Conservation (phyloP, 202 grass and related monocot species). For the Zizania palustris region DNA sequence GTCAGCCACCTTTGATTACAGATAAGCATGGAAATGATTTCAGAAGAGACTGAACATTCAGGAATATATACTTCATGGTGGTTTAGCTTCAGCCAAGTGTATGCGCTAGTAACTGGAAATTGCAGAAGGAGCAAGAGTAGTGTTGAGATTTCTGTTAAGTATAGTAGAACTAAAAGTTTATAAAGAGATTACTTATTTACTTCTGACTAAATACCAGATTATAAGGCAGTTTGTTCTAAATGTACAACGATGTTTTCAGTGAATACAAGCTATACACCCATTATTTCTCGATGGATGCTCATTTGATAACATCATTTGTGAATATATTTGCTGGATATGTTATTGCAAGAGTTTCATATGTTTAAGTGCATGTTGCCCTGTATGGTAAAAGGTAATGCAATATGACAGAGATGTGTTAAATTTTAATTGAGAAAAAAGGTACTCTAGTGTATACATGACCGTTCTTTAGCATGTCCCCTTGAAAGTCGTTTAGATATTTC, state of each 20-base stretch:
- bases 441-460: background rate
- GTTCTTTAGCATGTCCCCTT: background rate
- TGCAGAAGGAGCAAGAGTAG: background rate
- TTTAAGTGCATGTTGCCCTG: background rate
- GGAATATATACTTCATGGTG: background rate
- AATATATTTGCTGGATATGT: background rate
- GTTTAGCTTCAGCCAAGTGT: conserved; percentile 23
- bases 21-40: background rate
- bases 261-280: background rate
- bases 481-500: conserved; percentile 23
- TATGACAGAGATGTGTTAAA: background rate
- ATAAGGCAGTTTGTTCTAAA: background rate
- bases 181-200: background rate
- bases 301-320: background rate
- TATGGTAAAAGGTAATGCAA: background rate
- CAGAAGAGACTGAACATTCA: background rate
- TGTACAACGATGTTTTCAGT: background rate
- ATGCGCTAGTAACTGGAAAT: conserved; percentile 4
- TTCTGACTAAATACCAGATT: background rate
- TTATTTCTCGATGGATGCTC: background rate
- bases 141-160: background rate
- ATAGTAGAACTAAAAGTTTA: background rate
- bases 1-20: background rate
- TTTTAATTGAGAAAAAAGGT: background rate
- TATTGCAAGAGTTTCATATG: background rate